Evolutionary conservation across 208 protist species (phyloP), one percentile per base, ranked within the genome.

Genomic region (Perkinsela sp.): DNA sequence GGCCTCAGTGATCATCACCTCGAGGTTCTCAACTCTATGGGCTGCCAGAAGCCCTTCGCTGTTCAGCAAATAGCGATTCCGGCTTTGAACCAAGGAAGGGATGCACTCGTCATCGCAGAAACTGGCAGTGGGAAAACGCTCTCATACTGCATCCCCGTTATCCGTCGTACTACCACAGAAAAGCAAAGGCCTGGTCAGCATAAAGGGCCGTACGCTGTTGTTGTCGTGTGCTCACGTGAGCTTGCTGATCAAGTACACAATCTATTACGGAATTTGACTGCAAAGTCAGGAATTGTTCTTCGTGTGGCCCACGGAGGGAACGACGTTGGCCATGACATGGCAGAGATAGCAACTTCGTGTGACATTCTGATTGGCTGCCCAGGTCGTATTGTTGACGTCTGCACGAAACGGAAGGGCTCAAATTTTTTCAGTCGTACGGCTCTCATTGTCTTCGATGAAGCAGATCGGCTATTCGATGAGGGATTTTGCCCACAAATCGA

Each of bases 111-210:
- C 16, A 84, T 85, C 15, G 90, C 93, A 1, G 85, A 89, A 71
- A 96, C 93, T n/a, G 93, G 93, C 1, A 90, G 82, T 0, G 93
- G 93, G 48, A 96, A 96, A 70, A 96, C 93, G 66, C 72, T 94
- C 16, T 76, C 83, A 6, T 96, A 93, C 78, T 70, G 88, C 1
- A 72, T 96, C 48, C 90, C 93, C 1, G 72, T 94, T 0, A 71
- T 96, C 22, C 80, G 89, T 30, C 88, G 94, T 75, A 82, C 88
- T 68, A 72, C 88, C 22, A 57, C 13, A 57, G 82, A 77, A 32
- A 90, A 94, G 77, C 75, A 76, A n/a, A 71, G 75, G 1, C 85
- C 85, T 69, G 73, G 72, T 68, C 72, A 76, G 31, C 80, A 83
- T 1, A 83, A 94, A 67, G 90, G 91, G 0, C 91, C 90, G 16